Percentiles rank a stretch among this genome's conserved stretches.
These are phyloP conservation scores for Xylaria cubensis DNA, from an alignment of 495 filamentous ascomycete species.

Conservation along the genomic window DNA sequence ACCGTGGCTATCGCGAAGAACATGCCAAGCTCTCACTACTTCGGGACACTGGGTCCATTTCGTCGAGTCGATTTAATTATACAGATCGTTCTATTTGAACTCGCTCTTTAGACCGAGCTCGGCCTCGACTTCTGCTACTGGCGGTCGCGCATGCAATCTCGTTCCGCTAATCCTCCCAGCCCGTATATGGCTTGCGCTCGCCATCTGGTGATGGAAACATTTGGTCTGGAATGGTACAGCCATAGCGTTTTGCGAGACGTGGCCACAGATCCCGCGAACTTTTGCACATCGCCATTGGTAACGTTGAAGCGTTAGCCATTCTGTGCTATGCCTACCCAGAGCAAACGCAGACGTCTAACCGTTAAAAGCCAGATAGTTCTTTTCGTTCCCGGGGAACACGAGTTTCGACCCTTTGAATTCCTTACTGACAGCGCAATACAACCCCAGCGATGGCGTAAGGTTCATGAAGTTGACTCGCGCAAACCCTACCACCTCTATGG, in stretches of 20 bases:
- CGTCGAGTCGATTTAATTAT: constrained; percentile 55
- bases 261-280: constrained; percentile 66
- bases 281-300: constrained; percentile 60
- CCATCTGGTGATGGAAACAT: constrained; percentile 49
- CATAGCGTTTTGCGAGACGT: constrained; percentile 53
- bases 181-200: constrained; percentile 25
- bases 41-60: constrained; percentile 60
- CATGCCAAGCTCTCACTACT: constrained; percentile 56
- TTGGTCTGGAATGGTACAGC: constrained; percentile 50
- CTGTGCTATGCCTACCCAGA: constrained; percentile 57
- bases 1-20: constrained; percentile 52
- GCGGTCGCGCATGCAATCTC: constrained; percentile 46
- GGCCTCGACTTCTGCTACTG: constrained; percentile 48
- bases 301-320: constrained; percentile 63
- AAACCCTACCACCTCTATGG: constrained; percentile 60
- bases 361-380: constrained; percentile 59
- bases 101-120: constrained; percentile 48
- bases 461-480: constrained; percentile 65
- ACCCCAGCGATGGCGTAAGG: constrained; percentile 53
- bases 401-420: constrained; percentile 53
- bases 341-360: constrained; percentile 59
- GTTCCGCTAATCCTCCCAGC: constrained; percentile 32
- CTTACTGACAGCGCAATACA: constrained; percentile 59
- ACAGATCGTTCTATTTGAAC: constrained; percentile 43
- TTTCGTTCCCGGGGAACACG: constrained; percentile 54